Evolutionary conservation across 805 yeast species (phyloP), one percentile per base, ranked within the genome.

Genomic region (Schwanniomyces sp.): DNA sequence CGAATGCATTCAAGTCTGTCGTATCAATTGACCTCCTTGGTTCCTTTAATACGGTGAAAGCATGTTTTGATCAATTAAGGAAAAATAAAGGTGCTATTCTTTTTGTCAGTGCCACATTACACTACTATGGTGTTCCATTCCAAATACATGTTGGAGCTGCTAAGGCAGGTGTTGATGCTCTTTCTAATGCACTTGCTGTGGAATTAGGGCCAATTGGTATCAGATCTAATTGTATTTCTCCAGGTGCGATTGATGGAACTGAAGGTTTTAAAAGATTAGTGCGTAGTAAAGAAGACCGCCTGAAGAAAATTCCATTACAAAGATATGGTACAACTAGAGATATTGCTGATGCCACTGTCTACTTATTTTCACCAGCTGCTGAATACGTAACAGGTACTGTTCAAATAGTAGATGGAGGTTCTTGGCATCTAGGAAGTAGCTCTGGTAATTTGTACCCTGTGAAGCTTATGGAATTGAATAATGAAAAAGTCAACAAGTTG

Each of bases 91-190:
- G 78, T 17, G 67, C 83, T 2, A 74, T 89, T 25, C 48, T 72
- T 11, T 70, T 72, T 51, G 75, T 72, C 17, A 65, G 73, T 52
- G 76, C 77, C 5, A 70, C 76, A 1, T 63, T 72, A 45, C 78
- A 73, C 53, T 69, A 70, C 57, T 73, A 70, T 52, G 78, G 76
- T 6, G 63, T 73, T 27, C 76, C 76, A 3, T 70, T 73, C 69
- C 97, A 91, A 67, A 62, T 83, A 11, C 97, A 91, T 59, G 96
- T 91, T 2, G 86, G 90, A 4, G 97, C 97, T 0, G 97, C 97
- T 2, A 91, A 91, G 67, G 96, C 97, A 1, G 98, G 96, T n/a
- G 80, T 91, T 27, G 98, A 91, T 63, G 94, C 96, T 1, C 73
- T 91, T 32, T 82, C 90, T 16, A 84, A 85, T 54, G 85, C 90